Conservation (phyloP, 1,284 basidiomycete genomes). For the Pseudozyma thailandica region DNA sequence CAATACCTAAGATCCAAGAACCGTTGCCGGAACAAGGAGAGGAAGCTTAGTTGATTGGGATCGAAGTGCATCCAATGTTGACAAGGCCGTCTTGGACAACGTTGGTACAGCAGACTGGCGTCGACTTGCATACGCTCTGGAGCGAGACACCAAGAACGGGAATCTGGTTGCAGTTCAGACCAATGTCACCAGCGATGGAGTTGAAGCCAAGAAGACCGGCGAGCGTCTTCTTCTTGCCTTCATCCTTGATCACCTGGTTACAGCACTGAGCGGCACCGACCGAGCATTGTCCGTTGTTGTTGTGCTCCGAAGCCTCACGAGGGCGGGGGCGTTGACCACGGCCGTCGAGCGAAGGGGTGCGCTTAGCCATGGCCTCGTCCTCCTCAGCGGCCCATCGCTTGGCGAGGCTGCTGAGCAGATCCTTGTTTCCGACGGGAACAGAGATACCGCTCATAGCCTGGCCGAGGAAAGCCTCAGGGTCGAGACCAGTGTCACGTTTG, state of each 20-base stretch:
- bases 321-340: constrained; percentile 42
- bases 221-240: constrained; percentile 52
- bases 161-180: constrained; percentile 52
- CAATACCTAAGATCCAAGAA: constrained; percentile 5
- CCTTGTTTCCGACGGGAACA: constrained; percentile 39
- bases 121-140: constrained; percentile 49
- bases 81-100: constrained; percentile 54
- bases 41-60: constrained; percentile 53
- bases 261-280: constrained; percentile 51
- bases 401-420: constrained; percentile 24
- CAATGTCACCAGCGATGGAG: constrained; percentile 42
- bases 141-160: constrained; percentile 41
- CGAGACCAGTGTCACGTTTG: constrained; percentile 12
- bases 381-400: constrained; percentile 41
- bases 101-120: constrained; percentile 54
- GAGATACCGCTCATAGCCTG: constrained; percentile 30
- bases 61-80: constrained; percentile 55
- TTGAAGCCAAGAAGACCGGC: constrained; percentile 50
- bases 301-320: constrained; percentile 23
- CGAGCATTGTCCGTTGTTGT: constrained; percentile 55
- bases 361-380: constrained; percentile 43
- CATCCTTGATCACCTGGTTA: constrained; percentile 48
- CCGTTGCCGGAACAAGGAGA: neutral
- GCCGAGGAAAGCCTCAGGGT: constrained; percentile 24
- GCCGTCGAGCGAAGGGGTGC: constrained; percentile 28